phyloP scores from a whole-genome alignment of 306 rosid genomes.

The Rosa persica region DNA sequence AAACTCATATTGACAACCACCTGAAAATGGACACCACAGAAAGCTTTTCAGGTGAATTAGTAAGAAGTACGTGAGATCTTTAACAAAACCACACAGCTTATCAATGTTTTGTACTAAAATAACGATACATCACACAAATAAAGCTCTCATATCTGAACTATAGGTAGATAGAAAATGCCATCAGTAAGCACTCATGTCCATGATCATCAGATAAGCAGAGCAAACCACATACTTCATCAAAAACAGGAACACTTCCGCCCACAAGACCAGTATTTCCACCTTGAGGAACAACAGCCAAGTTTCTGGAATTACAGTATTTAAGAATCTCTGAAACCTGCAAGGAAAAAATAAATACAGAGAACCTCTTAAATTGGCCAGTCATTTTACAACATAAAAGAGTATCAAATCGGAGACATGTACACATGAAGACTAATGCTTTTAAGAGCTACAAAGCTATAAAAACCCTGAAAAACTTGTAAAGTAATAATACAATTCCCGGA shows the following conservation, averaged over 20 bases:
- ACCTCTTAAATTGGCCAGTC: not conserved
- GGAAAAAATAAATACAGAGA: not conserved
- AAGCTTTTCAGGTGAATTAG: slow-evolving; percentile 6
- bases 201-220: no score
- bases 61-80: slow-evolving; percentile 9
- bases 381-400: not conserved
- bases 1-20: slow-evolving; percentile 73
- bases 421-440: not conserved
- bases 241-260: slow-evolving; percentile 97
- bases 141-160: not conserved
- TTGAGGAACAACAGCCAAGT: slow-evolving; percentile 93
- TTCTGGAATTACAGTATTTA: slow-evolving; percentile 75
- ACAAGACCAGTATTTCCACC: slow-evolving; percentile 99
- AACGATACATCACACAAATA: not conserved
- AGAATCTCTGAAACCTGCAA: slow-evolving; percentile 82
- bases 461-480: no score
- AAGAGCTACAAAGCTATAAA: no score
- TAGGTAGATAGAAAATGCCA: not conserved
- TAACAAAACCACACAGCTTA: not conserved
- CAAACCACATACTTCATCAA: slow-evolving; percentile 69
- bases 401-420: not conserved
- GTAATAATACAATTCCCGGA: no score
- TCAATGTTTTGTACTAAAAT: not conserved
- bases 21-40: slow-evolving; percentile 53
- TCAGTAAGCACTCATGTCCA: not conserved